Percentiles rank a stretch among this genome's conserved stretches.
Evolutionary conservation across 371 early-diverging fungal genomes (phyloP).

Genomic region (Rhizopus microsporus): DNA sequence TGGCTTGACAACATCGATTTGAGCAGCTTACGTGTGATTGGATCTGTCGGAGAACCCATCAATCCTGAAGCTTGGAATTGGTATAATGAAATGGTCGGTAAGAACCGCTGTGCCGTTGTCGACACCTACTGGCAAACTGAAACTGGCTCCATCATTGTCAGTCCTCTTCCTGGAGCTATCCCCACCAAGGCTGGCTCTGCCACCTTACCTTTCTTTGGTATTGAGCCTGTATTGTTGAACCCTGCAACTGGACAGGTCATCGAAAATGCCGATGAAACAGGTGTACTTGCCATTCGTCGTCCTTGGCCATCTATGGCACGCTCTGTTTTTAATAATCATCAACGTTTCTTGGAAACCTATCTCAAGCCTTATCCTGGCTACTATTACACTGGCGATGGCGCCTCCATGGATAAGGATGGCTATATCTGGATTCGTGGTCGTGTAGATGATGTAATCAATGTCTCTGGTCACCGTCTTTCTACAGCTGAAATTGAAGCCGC

Average conservation of each 20-base stretch:
- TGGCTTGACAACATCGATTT: conserved; percentile 74
- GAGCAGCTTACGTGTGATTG: conserved; percentile 83
- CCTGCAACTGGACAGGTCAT: conserved; percentile 74
- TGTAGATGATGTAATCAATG: conserved; percentile 97
- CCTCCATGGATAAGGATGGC: conserved; percentile 85
- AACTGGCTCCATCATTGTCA: conserved; percentile 91
- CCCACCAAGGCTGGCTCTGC: conserved; percentile 94
- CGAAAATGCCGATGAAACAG: conserved; percentile 73
- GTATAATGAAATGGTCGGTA: conserved; percentile 90
- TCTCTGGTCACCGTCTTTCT: conserved; percentile 93
- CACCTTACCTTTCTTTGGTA: conserved; percentile 95
- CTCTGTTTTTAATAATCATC: conserved; percentile 88
- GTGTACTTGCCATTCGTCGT: conserved; percentile 82
- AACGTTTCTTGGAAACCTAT: conserved; percentile 89
- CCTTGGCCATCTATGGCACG: conserved; percentile 96
- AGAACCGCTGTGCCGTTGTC: conserved; percentile 82
- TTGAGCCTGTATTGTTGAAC: conserved; percentile 83
- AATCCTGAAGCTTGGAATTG: conserved; percentile 97
- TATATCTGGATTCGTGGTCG: conserved; percentile 94
- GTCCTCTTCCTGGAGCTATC: conserved; percentile 86
- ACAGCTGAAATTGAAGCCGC: conserved; percentile 96
- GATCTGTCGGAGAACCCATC: conserved; percentile 98
- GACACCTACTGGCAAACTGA: conserved; percentile 98
- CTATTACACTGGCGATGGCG: conserved; percentile 93
- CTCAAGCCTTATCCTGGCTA: conserved; percentile 82